phyloP scores from a whole-genome alignment of 2,329 filamentous ascomycete species.

The Thielaviopsis punctulata region DNA sequence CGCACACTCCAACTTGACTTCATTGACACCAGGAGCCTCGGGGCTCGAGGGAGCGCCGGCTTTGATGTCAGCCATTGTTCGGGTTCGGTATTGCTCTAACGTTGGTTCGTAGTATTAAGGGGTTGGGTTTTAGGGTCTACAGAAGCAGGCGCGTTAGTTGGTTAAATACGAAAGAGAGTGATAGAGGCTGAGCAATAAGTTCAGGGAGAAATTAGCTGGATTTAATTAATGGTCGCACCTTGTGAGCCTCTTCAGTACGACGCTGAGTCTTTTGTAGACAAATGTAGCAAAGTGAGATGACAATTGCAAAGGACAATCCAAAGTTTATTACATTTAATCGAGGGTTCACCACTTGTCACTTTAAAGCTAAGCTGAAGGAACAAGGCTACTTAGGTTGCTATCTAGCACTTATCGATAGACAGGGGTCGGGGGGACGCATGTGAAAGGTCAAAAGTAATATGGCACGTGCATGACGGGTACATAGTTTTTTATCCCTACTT shows the following conservation, averaged over 20 bases:
- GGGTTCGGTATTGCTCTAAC: background rate
- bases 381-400: background rate
- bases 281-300: background rate
- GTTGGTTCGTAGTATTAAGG: background rate
- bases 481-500: too few relatives aligned
- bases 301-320: background rate
- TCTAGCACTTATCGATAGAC: background rate
- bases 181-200: background rate
- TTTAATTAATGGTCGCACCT: background rate
- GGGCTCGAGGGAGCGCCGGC: constrained; percentile 8
- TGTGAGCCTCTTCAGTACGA: background rate
- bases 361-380: background rate
- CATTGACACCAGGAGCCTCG: constrained; percentile 7
- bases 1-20: constrained; percentile 11
- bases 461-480: too few relatives aligned
- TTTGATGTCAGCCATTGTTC: constrained; percentile 8
- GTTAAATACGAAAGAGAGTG: background rate
- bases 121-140: background rate
- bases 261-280: background rate
- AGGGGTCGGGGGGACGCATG: background rate
- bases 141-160: background rate
- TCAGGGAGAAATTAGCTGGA: background rate
- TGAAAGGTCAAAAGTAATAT: background rate
- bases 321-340: background rate
- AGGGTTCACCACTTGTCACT: background rate